Evolutionary conservation across 768 basidiomycete genomes (phyloP).

Genomic region (Auriscalpium orientale): DNA sequence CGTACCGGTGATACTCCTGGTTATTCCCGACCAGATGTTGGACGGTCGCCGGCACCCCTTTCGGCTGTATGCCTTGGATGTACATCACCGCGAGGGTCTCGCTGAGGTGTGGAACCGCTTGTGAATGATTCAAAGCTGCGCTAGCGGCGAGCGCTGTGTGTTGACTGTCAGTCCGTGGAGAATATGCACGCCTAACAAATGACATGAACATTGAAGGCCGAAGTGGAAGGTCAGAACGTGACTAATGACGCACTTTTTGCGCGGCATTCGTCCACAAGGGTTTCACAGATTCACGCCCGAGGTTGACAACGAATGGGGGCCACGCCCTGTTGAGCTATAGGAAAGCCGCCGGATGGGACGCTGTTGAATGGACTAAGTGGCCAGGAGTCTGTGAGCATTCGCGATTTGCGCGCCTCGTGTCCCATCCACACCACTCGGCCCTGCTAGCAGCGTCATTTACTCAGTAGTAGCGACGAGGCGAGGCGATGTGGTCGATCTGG

Average conservation of each 20-base stretch:
- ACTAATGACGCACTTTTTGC: too few relatives aligned
- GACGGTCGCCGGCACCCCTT: constrained; percentile 52
- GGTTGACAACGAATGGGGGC: too few relatives aligned
- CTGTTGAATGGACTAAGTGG: too few relatives aligned
- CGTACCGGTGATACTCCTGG: constrained; percentile 46
- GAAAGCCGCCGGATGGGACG: too few relatives aligned
- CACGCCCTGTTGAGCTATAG: too few relatives aligned
- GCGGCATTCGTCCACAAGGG: too few relatives aligned
- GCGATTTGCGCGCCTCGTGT: constrained; percentile 26
- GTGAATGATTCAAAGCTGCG: constrained; percentile 57
- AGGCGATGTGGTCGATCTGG: too few relatives aligned
- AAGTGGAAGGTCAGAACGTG: too few relatives aligned
- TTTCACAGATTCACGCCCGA: too few relatives aligned
- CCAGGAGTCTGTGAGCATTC: too few relatives aligned
- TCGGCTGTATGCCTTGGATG: constrained; percentile 52
- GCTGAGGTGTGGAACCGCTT: constrained; percentile 49
- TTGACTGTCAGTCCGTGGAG: constrained; percentile 60
- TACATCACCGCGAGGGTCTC: constrained; percentile 53
- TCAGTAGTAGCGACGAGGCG: too few relatives aligned
- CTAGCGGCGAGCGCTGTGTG: constrained; percentile 49
- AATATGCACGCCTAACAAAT: constrained; percentile 31
- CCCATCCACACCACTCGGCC: constrained; percentile 46
- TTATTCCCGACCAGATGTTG: constrained; percentile 62
- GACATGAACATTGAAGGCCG: not conserved
- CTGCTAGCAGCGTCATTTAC: constrained; percentile 11